A percentile compares a stretch with the other conserved stretches of the same genome.
These are phyloP conservation scores for Albizia julibrissin DNA, from an alignment of 306 rosid species.

Conservation along the genomic window DNA sequence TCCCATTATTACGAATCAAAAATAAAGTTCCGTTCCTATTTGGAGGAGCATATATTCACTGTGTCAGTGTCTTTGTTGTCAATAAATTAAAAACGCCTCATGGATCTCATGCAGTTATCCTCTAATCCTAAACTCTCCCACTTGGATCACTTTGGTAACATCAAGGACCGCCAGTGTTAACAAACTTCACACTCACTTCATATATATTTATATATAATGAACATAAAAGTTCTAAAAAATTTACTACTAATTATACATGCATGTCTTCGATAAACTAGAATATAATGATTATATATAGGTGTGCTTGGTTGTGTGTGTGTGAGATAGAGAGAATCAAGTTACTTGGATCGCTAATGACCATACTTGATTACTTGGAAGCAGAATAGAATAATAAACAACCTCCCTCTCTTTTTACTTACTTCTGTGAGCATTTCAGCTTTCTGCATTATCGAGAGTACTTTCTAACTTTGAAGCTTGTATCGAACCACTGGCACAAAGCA, in stretches of 20 bases:
- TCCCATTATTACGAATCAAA: constrained; percentile 1
- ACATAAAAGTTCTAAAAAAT: background rate
- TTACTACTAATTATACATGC: background rate
- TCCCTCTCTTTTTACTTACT: background rate
- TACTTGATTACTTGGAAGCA: background rate
- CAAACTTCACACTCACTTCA: background rate
- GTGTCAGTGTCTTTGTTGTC: background rate
- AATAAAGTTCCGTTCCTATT: background rate
- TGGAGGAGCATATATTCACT: background rate
- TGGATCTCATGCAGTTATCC: background rate
- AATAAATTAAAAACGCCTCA: background rate
- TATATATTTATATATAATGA: background rate
- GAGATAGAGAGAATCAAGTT: background rate
- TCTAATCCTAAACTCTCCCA: background rate
- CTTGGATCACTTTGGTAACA: background rate
- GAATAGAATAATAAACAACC: background rate
- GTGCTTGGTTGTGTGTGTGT: background rate
- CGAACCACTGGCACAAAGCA: constrained; percentile 29
- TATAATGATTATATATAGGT: background rate
- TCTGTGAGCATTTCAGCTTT: constrained; percentile 42
- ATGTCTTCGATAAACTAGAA: background rate
- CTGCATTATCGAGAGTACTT: constrained; percentile 49
- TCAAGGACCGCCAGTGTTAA: background rate
- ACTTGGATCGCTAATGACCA: background rate
- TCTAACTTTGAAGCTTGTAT: constrained; percentile 27